Conservation (phyloP, 305 asterid genomes). For the Rubia tinctorum region DNA sequence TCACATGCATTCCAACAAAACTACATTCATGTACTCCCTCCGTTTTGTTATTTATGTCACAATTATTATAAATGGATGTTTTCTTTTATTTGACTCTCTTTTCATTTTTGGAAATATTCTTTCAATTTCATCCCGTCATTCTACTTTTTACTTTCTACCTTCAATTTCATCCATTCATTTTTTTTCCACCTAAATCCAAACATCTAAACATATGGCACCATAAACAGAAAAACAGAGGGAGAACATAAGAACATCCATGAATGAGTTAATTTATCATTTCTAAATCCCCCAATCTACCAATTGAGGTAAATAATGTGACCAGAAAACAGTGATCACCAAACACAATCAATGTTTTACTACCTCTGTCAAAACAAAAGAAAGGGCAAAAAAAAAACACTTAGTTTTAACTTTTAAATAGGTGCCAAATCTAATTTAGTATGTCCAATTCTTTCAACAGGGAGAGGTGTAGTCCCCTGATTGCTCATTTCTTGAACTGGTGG, state of each 20-base stretch:
- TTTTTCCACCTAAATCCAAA: no score
- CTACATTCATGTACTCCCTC: not conserved
- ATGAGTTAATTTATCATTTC: not conserved
- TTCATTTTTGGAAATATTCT: no score
- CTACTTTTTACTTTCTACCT: no score
- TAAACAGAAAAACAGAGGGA: no score
- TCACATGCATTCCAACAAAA: not conserved
- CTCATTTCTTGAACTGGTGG: constrained; percentile 70
- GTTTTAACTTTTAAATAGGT: not conserved
- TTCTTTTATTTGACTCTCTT: no score
- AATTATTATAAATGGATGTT: no score
- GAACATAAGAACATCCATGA: not conserved
- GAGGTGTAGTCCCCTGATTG: constrained; percentile 21
- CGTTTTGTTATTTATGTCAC: no score
- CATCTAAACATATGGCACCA: no score
- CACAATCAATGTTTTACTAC: not conserved
- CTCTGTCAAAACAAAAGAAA: not conserved
- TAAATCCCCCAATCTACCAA: not conserved
- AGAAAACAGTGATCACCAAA: not conserved
- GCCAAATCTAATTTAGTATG: constrained; percentile 23
- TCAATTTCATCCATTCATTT: no score
- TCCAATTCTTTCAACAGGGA: constrained; percentile 3
- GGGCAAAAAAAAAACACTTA: not conserved
- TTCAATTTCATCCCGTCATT: no score
- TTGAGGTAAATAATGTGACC: not conserved